These are phyloP conservation scores for Aspergillus udagawae DNA, from an alignment of 2,329 filamentous ascomycete species.

Conservation along the genomic window DNA sequence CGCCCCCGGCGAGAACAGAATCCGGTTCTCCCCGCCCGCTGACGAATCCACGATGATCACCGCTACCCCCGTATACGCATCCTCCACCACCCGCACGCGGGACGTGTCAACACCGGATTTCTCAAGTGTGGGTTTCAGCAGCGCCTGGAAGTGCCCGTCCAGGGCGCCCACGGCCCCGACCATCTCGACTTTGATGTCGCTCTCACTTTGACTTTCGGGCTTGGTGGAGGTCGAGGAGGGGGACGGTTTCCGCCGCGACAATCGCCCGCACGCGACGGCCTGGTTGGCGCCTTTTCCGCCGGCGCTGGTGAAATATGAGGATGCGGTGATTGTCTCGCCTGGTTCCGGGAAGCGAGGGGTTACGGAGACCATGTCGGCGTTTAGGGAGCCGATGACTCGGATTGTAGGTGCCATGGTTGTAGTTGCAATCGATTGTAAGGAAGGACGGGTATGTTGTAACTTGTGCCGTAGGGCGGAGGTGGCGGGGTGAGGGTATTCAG, in stretches of 20 bases:
- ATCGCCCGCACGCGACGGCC: constrained; percentile 79
- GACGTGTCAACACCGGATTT: constrained; percentile 60
- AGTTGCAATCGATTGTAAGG: background rate
- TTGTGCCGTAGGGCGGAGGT: background rate
- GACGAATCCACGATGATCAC: constrained; percentile 72
- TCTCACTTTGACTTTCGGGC: constrained; percentile 13
- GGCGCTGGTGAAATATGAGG: constrained; percentile 71
- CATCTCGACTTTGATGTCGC: constrained; percentile 58
- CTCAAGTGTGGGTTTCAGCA: constrained; percentile 57
- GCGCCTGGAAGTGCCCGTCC: constrained; percentile 60
- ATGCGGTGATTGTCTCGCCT: constrained; percentile 83
- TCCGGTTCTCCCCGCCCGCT: constrained; percentile 68
- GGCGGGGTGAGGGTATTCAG: background rate
- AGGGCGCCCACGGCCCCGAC: constrained; percentile 64
- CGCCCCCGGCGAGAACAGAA: constrained; percentile 68
- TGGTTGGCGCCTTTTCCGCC: constrained; percentile 97
- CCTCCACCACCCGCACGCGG: constrained; percentile 46
- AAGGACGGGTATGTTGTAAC: too few species aligned
- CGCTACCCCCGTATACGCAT: constrained; percentile 63
- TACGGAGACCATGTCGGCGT: constrained; percentile 87
- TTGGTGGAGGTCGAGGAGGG: background rate
- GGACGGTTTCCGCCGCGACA: constrained; percentile 56
- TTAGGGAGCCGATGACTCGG: constrained; percentile 85
- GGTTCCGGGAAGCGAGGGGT: constrained; percentile 77
- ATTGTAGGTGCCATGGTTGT: constrained; percentile 52